Conservation (phyloP, 2,329 filamentous ascomycete genomes). For the Passalora sequoiae region DNA sequence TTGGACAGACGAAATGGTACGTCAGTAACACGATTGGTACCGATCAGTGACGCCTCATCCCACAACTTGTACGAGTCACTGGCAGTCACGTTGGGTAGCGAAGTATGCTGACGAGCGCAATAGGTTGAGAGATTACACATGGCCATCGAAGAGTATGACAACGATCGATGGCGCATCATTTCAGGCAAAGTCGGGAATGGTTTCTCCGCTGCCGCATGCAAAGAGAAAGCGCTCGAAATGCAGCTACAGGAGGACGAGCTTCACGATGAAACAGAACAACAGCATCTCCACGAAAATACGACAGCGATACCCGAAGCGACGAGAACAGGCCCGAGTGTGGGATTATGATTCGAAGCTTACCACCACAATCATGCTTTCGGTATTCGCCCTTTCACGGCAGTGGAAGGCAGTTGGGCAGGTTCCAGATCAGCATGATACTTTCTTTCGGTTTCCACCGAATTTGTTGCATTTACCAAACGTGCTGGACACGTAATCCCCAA, state of each 20-base stretch:
- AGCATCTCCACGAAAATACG: background rate
- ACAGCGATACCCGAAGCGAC: constrained; percentile 2
- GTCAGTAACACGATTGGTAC: constrained; percentile 7
- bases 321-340: background rate
- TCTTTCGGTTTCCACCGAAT: no score
- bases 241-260: constrained; percentile 22
- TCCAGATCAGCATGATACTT: no score
- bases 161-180: constrained; percentile 88
- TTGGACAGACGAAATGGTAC: constrained; percentile 88
- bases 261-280: constrained; percentile 11
- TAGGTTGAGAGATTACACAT: constrained; percentile 73
- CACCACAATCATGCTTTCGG: background rate
- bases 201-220: constrained; percentile 81
- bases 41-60: constrained; percentile 1
- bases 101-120: constrained; percentile 29
- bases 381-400: no score
- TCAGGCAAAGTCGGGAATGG: constrained; percentile 86
- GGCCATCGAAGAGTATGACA: constrained; percentile 78
- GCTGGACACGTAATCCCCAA: no score
- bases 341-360: background rate
- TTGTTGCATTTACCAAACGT: no score
- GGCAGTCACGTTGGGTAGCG: background rate
- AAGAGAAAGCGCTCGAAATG: constrained; percentile 69
- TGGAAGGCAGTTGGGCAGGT: no score
- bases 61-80: constrained; percentile 7